Conservation (phyloP, 306 rosid genomes). For the Cicer arietinum region DNA sequence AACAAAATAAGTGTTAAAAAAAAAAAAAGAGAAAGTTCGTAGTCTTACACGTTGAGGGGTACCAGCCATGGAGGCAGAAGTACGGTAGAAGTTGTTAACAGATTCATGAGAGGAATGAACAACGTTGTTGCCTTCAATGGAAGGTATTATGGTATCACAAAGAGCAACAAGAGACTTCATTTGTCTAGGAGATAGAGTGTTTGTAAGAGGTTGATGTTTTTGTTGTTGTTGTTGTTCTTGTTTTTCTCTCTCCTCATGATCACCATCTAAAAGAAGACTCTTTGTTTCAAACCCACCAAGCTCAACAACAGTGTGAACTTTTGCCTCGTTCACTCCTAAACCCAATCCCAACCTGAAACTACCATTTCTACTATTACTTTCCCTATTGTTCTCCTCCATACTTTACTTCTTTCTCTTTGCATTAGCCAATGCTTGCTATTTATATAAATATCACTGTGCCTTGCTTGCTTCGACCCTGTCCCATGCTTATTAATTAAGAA, state of each 20-base stretch:
- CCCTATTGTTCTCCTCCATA: conserved; percentile 44
- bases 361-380: conserved; percentile 30
- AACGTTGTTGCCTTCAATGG: conserved; percentile 31
- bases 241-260: conserved; percentile 14
- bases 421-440: not conserved
- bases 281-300: conserved; percentile 39
- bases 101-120: conserved; percentile 21
- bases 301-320: conserved; percentile 51
- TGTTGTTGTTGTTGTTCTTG: not conserved
- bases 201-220: conserved; percentile 5
- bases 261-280: conserved; percentile 34
- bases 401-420: not conserved
- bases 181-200: conserved; percentile 57
- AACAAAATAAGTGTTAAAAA: too few species aligned
- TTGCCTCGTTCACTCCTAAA: conserved; percentile 27
- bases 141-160: conserved; percentile 74
- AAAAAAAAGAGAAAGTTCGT: not conserved
- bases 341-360: conserved; percentile 39
- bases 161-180: conserved; percentile 70
- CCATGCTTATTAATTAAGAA: too few species aligned
- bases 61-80: conserved; percentile 73
- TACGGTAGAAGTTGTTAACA: conserved; percentile 50
- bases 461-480: not conserved
- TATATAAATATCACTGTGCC: not conserved
- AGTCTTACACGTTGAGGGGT: conserved; percentile 64